Conservation (phyloP, 139 green algal species). For the Asterochloris sp. region DNA sequence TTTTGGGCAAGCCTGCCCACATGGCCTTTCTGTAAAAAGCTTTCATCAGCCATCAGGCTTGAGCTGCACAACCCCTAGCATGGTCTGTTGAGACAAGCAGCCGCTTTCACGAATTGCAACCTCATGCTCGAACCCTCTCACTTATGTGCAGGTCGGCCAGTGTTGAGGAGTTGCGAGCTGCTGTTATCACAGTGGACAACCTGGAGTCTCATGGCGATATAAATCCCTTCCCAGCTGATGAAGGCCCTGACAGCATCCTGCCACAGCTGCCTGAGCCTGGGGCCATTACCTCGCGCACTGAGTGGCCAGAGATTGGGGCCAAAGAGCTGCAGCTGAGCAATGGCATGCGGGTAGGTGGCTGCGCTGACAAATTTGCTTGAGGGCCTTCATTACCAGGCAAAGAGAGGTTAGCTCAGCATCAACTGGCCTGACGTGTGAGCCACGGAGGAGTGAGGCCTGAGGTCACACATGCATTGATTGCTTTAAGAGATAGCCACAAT, state of each 20-base stretch:
- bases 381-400: too few species aligned
- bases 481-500: too few species aligned
- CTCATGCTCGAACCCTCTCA: not conserved
- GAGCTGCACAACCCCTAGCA: not conserved
- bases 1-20: too few species aligned
- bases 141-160: constrained; percentile 13
- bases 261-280: constrained; percentile 21
- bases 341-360: constrained; percentile 63
- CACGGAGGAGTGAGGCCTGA: too few species aligned
- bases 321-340: constrained; percentile 74
- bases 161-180: constrained; percentile 25
- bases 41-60: too few species aligned
- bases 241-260: constrained; percentile 16
- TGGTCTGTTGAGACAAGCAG: not conserved
- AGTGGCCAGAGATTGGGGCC: constrained; percentile 34
- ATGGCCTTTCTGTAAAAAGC: too few species aligned
- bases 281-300: not conserved
- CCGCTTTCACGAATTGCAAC: not conserved
- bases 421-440: too few species aligned
- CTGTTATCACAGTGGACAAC: constrained; percentile 50
- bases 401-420: too few species aligned
- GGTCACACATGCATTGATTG: too few species aligned
- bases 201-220: constrained; percentile 43
- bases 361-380: too few species aligned
- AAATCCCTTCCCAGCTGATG: constrained; percentile 36